Conservation (phyloP, 306 rosid genomes). For the barrel medic (Medicago truncatula) region MtrunA17r5.0-ANR NC_053046.1:28852001-28852500, state of each 20-base stretch:
- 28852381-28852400: conserved; percentile 86
- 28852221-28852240: conserved; percentile 19
- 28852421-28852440: conserved; percentile 37
- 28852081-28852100: conserved; percentile 73
- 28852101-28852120: conserved; percentile 65
- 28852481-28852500: conserved; percentile 53
- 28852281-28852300: conserved; percentile 91
- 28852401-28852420: conserved; percentile 35
- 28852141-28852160: conserved; percentile 55
- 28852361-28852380: conserved; percentile 94
- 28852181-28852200: conserved; percentile 39
- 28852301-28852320: conserved; percentile 89
- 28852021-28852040: not conserved
- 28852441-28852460: conserved; percentile 41
- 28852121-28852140: conserved; percentile 41
- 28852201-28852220: conserved; percentile 1
- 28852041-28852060: not conserved
- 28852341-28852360: conserved; percentile 91
- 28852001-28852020: conserved; percentile 17
- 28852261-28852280: conserved; percentile 86
- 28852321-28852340: conserved; percentile 88
- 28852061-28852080: conserved; percentile 64
- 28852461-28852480: conserved; percentile 49
- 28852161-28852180: conserved; percentile 43
- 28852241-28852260: conserved; percentile 84